Conservation (phyloP, 108 stramenopile genomes). For the Skeletonema menzelii region DNA sequence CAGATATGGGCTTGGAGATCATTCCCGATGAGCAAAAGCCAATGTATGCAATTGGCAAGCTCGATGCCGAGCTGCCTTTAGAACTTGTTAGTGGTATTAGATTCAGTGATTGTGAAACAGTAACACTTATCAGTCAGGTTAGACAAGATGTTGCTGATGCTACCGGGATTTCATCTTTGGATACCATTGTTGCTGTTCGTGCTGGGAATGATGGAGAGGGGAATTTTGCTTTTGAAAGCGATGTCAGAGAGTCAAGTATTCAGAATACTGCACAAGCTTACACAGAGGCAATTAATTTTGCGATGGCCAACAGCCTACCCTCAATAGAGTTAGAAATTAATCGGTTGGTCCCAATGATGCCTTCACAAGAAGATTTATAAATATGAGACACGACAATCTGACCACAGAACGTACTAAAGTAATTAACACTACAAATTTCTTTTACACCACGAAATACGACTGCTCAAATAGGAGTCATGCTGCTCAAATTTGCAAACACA, state of each 20-base stretch:
- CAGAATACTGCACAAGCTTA: constrained; percentile 27
- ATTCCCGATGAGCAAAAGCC: constrained; percentile 29
- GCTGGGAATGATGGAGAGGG: constrained; percentile 19
- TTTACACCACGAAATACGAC: not conserved
- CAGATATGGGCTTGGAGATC: constrained; percentile 36
- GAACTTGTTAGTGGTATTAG: constrained; percentile 30
- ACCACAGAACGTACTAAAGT: not conserved
- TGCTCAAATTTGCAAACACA: constrained; percentile 83
- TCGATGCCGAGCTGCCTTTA: constrained; percentile 33
- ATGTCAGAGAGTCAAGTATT: constrained; percentile 18
- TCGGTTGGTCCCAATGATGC: constrained; percentile 38
- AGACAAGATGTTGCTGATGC: constrained; percentile 21
- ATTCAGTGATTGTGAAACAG: constrained; percentile 33
- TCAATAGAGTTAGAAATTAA: constrained; percentile 41
- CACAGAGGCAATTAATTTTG: constrained; percentile 37
- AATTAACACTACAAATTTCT: not conserved
- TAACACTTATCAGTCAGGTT: constrained; percentile 36
- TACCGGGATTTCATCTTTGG: constrained; percentile 41
- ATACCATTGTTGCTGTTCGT: constrained; percentile 43
- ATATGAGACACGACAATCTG: not conserved
- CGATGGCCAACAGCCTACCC: constrained; percentile 20
- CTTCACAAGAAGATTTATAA: constrained; percentile 7
- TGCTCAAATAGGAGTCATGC: constrained; percentile 60
- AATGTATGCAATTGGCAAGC: constrained; percentile 42
- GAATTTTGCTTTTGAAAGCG: constrained; percentile 21